These are phyloP conservation scores for Leishmania aethiopica DNA, from an alignment of 208 protist genomes.

Conservation along the genomic window DNA sequence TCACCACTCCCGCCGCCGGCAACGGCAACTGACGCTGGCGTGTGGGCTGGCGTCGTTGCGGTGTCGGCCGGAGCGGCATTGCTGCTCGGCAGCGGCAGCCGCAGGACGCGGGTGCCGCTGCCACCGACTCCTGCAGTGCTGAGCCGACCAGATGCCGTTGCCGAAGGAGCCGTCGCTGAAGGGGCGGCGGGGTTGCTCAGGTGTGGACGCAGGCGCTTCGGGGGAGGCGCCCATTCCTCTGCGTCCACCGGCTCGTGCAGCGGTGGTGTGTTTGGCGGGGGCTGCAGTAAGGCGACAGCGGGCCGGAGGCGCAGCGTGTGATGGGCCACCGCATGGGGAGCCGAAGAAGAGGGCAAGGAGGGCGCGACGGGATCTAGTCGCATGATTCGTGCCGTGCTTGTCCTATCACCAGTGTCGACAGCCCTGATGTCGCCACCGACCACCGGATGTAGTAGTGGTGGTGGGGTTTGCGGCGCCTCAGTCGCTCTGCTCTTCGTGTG, in stretches of 20 bases:
- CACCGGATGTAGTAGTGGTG: not conserved
- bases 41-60: not conserved
- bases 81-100: not conserved
- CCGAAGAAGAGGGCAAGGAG: not conserved
- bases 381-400: slow-evolving; percentile 3
- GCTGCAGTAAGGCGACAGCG: not conserved
- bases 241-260: not conserved
- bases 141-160: not conserved
- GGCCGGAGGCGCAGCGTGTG: slow-evolving; percentile 26
- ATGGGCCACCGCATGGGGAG: not conserved
- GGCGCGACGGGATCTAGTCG: not conserved
- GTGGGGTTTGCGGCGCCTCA: not conserved
- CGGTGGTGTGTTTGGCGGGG: not conserved
- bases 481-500: not conserved
- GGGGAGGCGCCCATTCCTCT: slow-evolving; percentile 5
- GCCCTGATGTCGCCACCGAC: not conserved
- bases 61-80: not conserved
- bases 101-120: slow-evolving; percentile 2
- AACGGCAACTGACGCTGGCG: not conserved
- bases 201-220: slow-evolving; percentile 27
- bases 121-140: not conserved
- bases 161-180: not conserved
- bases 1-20: not conserved
- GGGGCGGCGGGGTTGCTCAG: not conserved
- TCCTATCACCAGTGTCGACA: not conserved